Evolutionary conservation across 2,329 filamentous ascomycete species (phyloP).

Genomic region (Emericellopsis atlantica): DNA sequence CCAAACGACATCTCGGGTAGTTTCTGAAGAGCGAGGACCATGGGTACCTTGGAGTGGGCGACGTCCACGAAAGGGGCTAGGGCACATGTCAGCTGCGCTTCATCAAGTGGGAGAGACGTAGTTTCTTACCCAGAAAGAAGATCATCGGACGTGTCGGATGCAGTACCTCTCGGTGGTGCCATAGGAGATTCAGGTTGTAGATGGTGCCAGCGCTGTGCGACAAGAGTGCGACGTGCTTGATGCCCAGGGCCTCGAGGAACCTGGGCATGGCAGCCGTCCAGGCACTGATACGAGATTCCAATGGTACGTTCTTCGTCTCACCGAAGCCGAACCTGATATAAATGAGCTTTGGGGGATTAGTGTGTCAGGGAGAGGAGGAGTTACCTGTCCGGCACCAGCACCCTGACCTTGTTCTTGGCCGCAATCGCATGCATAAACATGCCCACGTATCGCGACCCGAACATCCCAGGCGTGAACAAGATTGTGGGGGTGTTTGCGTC

Average conservation of each 20-base stretch:
- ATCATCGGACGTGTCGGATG: conserved; percentile 9
- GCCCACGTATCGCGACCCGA: conserved; percentile 13
- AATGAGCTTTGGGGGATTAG: background rate
- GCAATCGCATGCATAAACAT: conserved; percentile 18
- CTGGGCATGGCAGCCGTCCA: conserved; percentile 17
- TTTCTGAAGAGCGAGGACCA: background rate
- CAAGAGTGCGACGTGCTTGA: conserved; percentile 15
- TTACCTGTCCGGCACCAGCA: conserved; percentile 17
- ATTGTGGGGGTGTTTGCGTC: conserved; percentile 9
- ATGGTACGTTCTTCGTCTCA: conserved; percentile 7
- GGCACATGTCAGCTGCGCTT: background rate
- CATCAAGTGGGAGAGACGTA: background rate
- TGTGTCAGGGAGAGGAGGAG: conserved; percentile 6
- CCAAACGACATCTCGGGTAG: background rate
- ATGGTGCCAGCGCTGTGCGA: conserved; percentile 18
- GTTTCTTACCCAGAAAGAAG: conserved; percentile 5
- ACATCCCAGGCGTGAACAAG: conserved; percentile 16
- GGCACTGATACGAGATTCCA: conserved; percentile 7
- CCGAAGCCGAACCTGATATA: conserved; percentile 12
- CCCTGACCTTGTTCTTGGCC: conserved; percentile 14
- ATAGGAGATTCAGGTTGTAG: conserved; percentile 15
- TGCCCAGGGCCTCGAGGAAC: conserved; percentile 17
- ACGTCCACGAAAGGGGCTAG: conserved; percentile 1
- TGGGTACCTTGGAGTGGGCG: background rate
- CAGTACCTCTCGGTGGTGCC: conserved; percentile 12